Evolutionary conservation across 495 filamentous ascomycete species (phyloP).

Genomic region (Penicillium steckii): DNA sequence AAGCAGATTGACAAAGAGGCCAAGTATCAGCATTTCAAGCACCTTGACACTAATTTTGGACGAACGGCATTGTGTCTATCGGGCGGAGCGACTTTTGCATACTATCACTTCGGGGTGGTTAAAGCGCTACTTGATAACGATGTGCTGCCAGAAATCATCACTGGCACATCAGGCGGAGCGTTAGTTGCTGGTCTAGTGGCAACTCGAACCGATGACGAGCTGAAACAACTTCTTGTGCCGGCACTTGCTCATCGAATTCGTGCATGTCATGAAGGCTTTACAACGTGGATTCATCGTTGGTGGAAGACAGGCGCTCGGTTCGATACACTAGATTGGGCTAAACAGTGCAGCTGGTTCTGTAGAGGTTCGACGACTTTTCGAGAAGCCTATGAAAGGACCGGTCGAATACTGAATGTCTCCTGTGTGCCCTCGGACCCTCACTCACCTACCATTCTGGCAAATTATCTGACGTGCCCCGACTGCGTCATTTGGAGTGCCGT

Average conservation of each 20-base stretch:
- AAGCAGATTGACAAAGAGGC: constrained; percentile 63
- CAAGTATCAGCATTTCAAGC: constrained; percentile 83
- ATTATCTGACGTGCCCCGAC: constrained; percentile 91
- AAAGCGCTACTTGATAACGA: constrained; percentile 87
- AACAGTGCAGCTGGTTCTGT: constrained; percentile 81
- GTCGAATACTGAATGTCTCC: constrained; percentile 89
- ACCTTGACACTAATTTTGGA: constrained; percentile 86
- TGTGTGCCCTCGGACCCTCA: constrained; percentile 98
- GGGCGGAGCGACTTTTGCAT: constrained; percentile 93
- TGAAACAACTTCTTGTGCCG: constrained; percentile 81
- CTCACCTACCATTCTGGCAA: constrained; percentile 84
- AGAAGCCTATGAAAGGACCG: constrained; percentile 93
- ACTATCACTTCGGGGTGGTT: constrained; percentile 93
- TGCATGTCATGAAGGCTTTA: constrained; percentile 76
- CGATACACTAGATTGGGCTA: constrained; percentile 90
- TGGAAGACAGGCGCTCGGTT: constrained; percentile 92
- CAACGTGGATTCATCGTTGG: constrained; percentile 78
- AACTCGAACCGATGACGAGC: constrained; percentile 87
- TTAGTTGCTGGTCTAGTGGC: constrained; percentile 85
- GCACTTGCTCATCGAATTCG: constrained; percentile 80
- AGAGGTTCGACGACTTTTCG: constrained; percentile 88
- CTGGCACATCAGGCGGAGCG: constrained; percentile 91
- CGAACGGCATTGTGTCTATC: constrained; percentile 90
- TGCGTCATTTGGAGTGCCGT: constrained; percentile 99
- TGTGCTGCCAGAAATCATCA: constrained; percentile 88